Base-by-base conservation (phyloP, 768 basidiomycete genomes). In the Melanogaster broomeanus region DNA sequence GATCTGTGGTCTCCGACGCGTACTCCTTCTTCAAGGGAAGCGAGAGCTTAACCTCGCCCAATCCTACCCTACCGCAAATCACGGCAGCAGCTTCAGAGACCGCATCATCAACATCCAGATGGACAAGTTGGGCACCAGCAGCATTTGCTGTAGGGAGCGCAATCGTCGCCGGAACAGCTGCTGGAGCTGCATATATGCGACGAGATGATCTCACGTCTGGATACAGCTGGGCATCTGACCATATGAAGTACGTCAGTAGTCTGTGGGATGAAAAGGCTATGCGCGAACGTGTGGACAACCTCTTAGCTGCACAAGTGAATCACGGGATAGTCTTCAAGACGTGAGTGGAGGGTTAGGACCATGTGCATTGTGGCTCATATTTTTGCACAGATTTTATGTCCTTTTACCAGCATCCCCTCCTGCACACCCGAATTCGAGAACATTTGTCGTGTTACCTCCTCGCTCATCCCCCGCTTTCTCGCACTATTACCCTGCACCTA, bases 171-270 rank as follows among this genome's bases (percentile, higher is more conserved):
- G 88, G 90, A 9, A 91, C 90, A 5, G 90, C 90, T 5, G 90
- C 87, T 15, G 88, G 91, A 1, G 82, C 88, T 3, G 91, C 90
- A 6, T 95, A 92, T 62, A 87, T 87, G 71, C 83, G 85, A 52
- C 81, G 88, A 45, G 84, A 90, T 12, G 89, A 92, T 24, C 70
- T 97, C 27, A 78, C 79, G 6, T 76, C 76, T 38, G 83, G 88
- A 3, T 87, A 87, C 59, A 72, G 75, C 11, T 93, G 86, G 85
- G 85, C 85, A 3, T 84, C 79, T 27, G 93, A 95, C 59, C 94
- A 98, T 66, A 82, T 97, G 83, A 88, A 87, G 62, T 98, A 88
- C 67, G 85, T 95, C 9, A 83, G 88, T 38, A 89, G 77, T 58
- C 70, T 97, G 27, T 96, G 93, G 94, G 85, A 95, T 59, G 82